Percentiles rank a stretch among this genome's conserved stretches.
Evolutionary conservation across 495 filamentous ascomycete genomes (phyloP).

Genomic region (Astrocystis sublimbata): DNA sequence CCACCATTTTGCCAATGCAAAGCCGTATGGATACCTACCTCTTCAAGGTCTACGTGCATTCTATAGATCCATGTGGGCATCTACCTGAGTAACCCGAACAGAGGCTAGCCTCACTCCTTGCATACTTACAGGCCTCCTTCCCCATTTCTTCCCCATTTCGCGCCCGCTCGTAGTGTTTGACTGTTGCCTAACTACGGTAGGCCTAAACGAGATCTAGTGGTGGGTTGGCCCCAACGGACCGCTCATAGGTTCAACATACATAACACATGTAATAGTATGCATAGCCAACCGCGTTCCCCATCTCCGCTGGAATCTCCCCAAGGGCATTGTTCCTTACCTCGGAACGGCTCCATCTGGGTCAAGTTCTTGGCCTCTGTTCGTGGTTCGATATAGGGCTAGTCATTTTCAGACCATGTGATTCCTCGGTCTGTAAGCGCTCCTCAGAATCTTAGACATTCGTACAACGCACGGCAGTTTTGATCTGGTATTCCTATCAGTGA

Average conservation of each 20-base stretch:
- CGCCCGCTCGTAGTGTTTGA: not conserved
- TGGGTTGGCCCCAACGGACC: not conserved
- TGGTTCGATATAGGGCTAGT: not conserved
- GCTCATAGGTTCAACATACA: not conserved
- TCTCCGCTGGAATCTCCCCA: not conserved
- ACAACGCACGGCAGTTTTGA: not conserved
- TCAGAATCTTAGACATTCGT: not conserved
- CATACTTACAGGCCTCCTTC: not conserved
- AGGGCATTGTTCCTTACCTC: not conserved
- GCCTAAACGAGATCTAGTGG: not conserved
- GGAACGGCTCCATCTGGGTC: slow-evolving; percentile 2
- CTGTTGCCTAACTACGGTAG: not conserved
- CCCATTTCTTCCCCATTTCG: not conserved
- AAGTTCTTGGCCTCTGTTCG: not conserved
- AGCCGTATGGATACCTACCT: not conserved
- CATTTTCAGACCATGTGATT: not conserved
- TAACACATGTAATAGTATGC: not conserved
- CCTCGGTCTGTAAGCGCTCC: not conserved
- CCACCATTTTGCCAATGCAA: not conserved
- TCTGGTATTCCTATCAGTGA: not conserved
- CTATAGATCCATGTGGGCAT: not conserved
- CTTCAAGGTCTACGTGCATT: not conserved
- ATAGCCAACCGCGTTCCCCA: not conserved
- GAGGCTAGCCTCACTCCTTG: too few species aligned
- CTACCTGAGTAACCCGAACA: too few species aligned